Evolutionary conservation across 768 basidiomycete species (phyloP), one percentile per base, ranked within the genome.

Genomic region (Lactifluus piperatus): DNA sequence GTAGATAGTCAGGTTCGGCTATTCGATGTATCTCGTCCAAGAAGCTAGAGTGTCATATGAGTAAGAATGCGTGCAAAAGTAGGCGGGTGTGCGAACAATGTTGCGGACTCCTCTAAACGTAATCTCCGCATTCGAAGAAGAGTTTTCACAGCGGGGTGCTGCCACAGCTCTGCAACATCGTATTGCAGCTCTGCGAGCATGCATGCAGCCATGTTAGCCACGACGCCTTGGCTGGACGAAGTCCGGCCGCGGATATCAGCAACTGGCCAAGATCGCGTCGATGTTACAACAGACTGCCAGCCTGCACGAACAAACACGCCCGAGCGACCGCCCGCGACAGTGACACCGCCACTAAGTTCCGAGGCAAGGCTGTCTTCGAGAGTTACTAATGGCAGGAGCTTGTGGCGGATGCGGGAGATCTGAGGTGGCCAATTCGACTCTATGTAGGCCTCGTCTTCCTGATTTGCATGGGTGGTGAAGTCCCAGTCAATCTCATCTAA

Each of bases 41-140:
- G 71, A 91, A 92, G 70, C 89, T 91, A 58, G 6, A 37, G 39
- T 51, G 36, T 22, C 20, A 50, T 29, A 29, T 53, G 49, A 52
- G 62, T 50, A 37, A 32, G 56, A 49, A 27, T 10, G 45, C 52
- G 30, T 45, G 43, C 11, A 41, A 53, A 52, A 50, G 29, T 29
- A 36, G 45, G n/a, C n/a, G 36, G 29, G 39, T 57, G 44, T 57
- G 62, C 85, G 68, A 68, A 91, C 89, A 86, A 90, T 27, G 82
- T 73, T 3, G 85, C 86, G 11, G 84, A 86, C 67, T 92, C 89
- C 57, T 90, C 85, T 5, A 91, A 74, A 56, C 79, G 77, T 62
- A 91, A 73, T 67, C 80, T 83, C 53, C 83, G 78, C 32, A 75
- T 70, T 48, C 79, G 73, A 50, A 88, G 43, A 26, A 89, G 73